Evolutionary conservation across 352 stramenopile genomes (phyloP), one percentile per base, ranked within the genome.

Genomic region (Paralagenidium karlingii): DNA sequence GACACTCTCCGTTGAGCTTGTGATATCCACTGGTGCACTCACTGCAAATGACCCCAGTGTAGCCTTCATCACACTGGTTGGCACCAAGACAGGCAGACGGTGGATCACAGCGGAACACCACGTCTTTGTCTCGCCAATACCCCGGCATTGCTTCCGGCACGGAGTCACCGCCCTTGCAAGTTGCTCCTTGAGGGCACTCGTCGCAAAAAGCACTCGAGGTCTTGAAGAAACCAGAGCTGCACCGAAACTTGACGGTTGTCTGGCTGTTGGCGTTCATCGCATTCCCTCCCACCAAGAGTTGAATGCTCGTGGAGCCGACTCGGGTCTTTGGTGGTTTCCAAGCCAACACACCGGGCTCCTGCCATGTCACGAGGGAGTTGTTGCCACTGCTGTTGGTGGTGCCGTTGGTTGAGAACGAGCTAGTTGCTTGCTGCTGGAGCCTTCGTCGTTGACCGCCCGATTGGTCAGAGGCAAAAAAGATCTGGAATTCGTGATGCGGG

Each of bases 1-100:
- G 58, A 47, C 71, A 83, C 49, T 76, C 65, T 15, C 60, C 60
- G 34, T 78, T 80, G 22, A 78, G 62, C 30, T 78, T 73, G 55
- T 80, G 66, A 32, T 69, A 78, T 31, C 59, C 60, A 15, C 19
- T 26, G 29, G 54, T 43, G 45, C 68, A 82, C 10, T 54, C 47
- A 18, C 62, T 73, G 43, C 68, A 82, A 6, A 65, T 51, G 5
- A 71, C 47, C 16, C 53, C 50, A 3, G 34, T 60, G 36, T 82
- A 82, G 0, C 68, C 68, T 3, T 34, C 26, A 5, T 42, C 56
- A 34, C 68, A 82, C 6, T 56, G 38, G 26, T 82, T 82, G 22
- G 47, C 60, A 5, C 68, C 68, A 7, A 78, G 49, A 43, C 68
- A 82, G 0, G 68, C 63, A 40, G 65, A 78, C 33, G 54, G 55